These are phyloP conservation scores for Rhizopogon sp. DNA, from an alignment of 768 basidiomycete genomes.

Conservation along the genomic window DNA sequence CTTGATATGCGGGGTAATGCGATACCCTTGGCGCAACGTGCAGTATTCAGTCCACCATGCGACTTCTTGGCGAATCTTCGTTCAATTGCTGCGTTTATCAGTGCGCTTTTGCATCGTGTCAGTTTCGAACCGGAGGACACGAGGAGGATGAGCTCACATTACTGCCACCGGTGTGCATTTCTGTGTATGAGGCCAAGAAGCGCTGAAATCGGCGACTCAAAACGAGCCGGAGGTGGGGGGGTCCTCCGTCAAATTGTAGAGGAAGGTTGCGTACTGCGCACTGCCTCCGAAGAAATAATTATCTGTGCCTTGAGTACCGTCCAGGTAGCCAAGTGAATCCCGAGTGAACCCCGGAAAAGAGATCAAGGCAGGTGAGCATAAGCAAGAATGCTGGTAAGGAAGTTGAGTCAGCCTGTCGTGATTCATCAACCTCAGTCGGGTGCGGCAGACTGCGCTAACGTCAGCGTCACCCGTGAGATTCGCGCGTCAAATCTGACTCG, in stretches of 20 bases:
- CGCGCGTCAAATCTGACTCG: background rate
- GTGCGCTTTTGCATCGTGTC: background rate
- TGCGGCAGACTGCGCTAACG: too few species aligned
- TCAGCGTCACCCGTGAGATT: background rate
- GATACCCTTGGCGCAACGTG: background rate
- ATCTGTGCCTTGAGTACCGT: too few species aligned
- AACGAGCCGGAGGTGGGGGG: background rate
- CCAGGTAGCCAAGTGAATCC: too few species aligned
- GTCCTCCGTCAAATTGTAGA: background rate
- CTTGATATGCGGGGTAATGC: background rate
- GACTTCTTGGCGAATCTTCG: background rate
- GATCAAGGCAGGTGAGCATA: too few species aligned
- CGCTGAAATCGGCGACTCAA: background rate
- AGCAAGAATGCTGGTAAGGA: too few species aligned
- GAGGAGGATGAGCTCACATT: background rate
- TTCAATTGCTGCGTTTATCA: background rate
- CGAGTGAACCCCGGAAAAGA: too few species aligned
- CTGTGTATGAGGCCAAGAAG: background rate
- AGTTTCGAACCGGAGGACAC: background rate
- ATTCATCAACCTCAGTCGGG: too few species aligned
- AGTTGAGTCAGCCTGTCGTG: too few species aligned
- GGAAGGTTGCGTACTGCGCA: background rate
- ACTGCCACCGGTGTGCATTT: background rate
- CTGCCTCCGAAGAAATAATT: background rate
- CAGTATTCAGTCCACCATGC: background rate